These are phyloP conservation scores for Cystoisospora suis DNA, from an alignment of 169 alveolate species.

Conservation along the genomic window DNA sequence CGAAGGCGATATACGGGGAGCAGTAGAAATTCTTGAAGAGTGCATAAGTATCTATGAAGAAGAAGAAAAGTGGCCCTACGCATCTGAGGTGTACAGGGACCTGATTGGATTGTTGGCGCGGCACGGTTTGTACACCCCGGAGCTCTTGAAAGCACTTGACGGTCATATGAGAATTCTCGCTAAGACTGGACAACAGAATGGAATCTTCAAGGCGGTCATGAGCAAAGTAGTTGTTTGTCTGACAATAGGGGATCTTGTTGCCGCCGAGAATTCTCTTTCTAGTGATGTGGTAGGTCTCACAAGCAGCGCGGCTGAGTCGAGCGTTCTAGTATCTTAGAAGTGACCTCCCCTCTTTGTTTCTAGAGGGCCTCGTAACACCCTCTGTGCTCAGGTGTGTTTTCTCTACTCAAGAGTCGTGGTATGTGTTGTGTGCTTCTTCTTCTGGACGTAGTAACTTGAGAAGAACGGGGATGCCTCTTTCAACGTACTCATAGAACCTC, in stretches of 20 bases:
- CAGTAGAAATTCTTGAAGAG: not conserved
- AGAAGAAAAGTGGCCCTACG: not conserved
- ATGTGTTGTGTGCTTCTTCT: no score
- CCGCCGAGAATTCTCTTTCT: not conserved
- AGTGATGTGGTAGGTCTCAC: not conserved
- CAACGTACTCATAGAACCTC: no score
- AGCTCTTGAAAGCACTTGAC: not conserved
- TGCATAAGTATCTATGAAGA: not conserved
- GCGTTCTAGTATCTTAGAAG: no score
- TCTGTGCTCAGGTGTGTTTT: no score
- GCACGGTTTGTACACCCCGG: not conserved
- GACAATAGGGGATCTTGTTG: not conserved
- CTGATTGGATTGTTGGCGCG: not conserved
- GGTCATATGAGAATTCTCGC: not conserved
- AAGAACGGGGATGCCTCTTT: no score
- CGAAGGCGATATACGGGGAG: not conserved
- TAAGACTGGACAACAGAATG: not conserved
- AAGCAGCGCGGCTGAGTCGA: no score
- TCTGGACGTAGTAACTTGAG: no score
- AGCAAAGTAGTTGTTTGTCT: conserved; percentile 5
- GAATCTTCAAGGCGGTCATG: not conserved
- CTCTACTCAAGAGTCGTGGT: no score
- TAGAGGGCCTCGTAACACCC: no score
- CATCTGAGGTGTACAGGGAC: conserved; percentile 7
- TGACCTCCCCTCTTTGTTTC: no score